A percentile compares a stretch with the other conserved stretches of the same genome.
Evolutionary conservation across 2,329 filamentous ascomycete genomes (phyloP).

Genomic region (Alternaria ventricosa): DNA sequence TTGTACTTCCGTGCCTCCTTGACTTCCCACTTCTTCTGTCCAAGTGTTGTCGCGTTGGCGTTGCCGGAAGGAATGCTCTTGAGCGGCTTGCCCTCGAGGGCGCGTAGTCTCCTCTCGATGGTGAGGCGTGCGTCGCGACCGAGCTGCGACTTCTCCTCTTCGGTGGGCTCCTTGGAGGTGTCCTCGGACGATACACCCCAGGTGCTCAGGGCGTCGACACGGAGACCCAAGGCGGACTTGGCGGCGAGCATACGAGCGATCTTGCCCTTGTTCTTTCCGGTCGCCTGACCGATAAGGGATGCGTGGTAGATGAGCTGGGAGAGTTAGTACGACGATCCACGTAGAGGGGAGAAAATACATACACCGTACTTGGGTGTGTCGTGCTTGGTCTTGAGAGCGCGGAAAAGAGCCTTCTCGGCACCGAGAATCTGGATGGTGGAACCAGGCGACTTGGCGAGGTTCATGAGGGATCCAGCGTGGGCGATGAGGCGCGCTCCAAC

Average conservation of each 20-base stretch:
- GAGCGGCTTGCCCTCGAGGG: conserved; percentile 88
- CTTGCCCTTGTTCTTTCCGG: conserved; percentile 98
- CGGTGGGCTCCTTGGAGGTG: conserved; percentile 65
- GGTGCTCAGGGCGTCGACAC: conserved; percentile 86
- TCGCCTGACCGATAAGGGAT: conserved; percentile 88
- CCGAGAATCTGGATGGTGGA: conserved; percentile 98
- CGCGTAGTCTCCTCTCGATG: conserved; percentile 77
- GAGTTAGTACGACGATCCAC: conserved; percentile 67
- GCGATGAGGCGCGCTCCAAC: conserved; percentile 95
- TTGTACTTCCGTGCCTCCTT: conserved; percentile 97
- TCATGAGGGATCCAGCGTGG: conserved; percentile 92
- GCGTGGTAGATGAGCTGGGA: conserved; percentile 69
- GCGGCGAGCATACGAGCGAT: conserved; percentile 95
- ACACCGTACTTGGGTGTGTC: conserved; percentile 95
- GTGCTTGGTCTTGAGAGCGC: conserved; percentile 98
- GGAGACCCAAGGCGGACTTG: conserved; percentile 90
- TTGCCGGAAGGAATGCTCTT: conserved; percentile 71
- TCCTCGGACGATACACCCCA: conserved; percentile 69
- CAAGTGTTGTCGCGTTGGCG: conserved; percentile 48
- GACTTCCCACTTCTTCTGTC: conserved; percentile 78
- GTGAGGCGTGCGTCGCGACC: conserved; percentile 75
- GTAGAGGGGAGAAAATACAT: conserved; percentile 54
- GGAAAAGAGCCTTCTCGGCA: conserved; percentile 98
- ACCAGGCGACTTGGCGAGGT: conserved; percentile 91
- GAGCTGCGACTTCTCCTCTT: conserved; percentile 85